Conservation (phyloP, 2,329 filamentous ascomycete genomes). For the Lanzia echinophila region DNA sequence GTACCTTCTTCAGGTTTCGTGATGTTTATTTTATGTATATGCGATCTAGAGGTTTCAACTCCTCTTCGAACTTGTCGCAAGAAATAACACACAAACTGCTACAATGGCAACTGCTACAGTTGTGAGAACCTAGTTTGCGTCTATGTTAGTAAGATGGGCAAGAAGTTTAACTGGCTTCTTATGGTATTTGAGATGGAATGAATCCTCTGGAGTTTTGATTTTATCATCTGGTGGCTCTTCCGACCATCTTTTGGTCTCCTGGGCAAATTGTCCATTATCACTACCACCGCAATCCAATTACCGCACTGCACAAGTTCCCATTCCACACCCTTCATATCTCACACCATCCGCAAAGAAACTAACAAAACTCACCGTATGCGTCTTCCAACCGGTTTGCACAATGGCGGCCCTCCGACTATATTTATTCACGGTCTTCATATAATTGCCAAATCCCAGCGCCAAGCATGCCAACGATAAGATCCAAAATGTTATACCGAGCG, state of each 20-base stretch:
- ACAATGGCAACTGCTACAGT: constrained; percentile 57
- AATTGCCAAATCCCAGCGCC: constrained; percentile 73
- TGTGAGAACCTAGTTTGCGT: constrained; percentile 47
- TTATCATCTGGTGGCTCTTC: too few relatives aligned
- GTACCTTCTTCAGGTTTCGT: neutral
- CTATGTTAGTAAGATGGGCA: neutral
- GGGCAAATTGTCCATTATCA: too few relatives aligned
- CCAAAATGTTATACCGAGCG: constrained; percentile 88
- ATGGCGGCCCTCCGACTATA: constrained; percentile 74
- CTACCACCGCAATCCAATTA: too few relatives aligned
- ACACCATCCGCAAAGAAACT: too few relatives aligned
- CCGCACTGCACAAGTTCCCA: too few relatives aligned
- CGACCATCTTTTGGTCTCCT: too few relatives aligned
- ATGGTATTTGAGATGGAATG: too few relatives aligned
- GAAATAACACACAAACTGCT: constrained; percentile 56
- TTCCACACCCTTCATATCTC: too few relatives aligned
- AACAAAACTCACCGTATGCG: constrained; percentile 57
- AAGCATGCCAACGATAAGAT: constrained; percentile 70
- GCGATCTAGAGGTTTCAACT: constrained; percentile 10
- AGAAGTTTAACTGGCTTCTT: too few relatives aligned
- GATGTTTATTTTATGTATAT: neutral
- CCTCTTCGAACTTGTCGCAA: constrained; percentile 38
- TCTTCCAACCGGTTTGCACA: constrained; percentile 91
- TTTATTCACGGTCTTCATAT: constrained; percentile 73
- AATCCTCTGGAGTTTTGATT: too few relatives aligned